Percentiles rank a stretch among this genome's conserved stretches.
These are phyloP conservation scores for Monsonia emarginata DNA, from an alignment of 441 rosid species.

Conservation along the genomic window DNA sequence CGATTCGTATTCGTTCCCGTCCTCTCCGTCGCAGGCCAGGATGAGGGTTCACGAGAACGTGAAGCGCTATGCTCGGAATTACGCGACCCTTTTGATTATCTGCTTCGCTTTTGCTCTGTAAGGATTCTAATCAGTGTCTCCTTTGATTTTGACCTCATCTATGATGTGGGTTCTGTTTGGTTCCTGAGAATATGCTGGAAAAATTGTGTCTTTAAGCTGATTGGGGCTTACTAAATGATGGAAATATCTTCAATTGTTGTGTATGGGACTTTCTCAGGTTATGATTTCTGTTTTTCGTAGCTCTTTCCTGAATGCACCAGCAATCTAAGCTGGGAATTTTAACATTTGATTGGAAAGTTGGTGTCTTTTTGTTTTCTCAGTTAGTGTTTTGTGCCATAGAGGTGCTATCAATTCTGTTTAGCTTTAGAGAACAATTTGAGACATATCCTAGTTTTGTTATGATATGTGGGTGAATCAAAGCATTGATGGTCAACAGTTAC, in stretches of 20 bases:
- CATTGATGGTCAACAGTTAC: background rate
- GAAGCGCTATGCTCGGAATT: slow-evolving; percentile 64
- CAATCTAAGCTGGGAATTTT: background rate
- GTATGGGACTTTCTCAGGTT: background rate
- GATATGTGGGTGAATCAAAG: background rate
- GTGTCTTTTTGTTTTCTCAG: background rate
- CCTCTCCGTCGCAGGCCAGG: slow-evolving; percentile 49
- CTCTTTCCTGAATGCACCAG: background rate
- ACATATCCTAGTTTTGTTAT: background rate
- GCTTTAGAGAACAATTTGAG: background rate
- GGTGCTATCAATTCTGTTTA: background rate
- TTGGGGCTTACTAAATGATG: background rate
- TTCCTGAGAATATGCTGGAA: background rate
- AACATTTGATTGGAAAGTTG: background rate
- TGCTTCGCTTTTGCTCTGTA: slow-evolving; percentile 81
- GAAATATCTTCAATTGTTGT: background rate
- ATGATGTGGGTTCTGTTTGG: background rate
- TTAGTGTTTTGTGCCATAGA: background rate
- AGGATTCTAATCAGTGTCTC: slow-evolving; percentile 13
- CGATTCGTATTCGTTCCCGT: slow-evolving; percentile 64
- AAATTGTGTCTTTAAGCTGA: background rate
- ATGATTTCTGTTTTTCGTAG: too few species aligned
- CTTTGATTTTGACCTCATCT: background rate
- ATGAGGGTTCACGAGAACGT: slow-evolving; percentile 78
- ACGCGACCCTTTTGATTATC: slow-evolving; percentile 60